These are phyloP conservation scores for Aplosporella prunicola DNA, from an alignment of 2,329 filamentous ascomycete species.

Conservation along the genomic window DNA sequence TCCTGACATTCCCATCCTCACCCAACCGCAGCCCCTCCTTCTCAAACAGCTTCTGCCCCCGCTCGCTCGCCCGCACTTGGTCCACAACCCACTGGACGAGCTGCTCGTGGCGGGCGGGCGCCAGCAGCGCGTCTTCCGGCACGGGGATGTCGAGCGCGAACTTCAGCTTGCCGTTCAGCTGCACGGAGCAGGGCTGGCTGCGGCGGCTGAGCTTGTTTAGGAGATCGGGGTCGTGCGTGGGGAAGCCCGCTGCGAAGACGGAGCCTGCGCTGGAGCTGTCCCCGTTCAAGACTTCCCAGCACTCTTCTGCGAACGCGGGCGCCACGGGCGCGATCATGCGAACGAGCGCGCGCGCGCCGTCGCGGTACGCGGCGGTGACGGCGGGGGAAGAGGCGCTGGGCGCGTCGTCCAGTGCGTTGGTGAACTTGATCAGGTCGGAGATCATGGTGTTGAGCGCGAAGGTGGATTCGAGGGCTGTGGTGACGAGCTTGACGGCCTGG, in stretches of 20 bases:
- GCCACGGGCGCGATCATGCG: constrained; percentile 70
- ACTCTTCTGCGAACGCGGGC: constrained; percentile 73
- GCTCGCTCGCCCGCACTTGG: constrained; percentile 51
- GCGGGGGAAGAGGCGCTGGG: constrained; percentile 29
- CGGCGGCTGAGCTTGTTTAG: constrained; percentile 43
- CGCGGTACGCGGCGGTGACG: constrained; percentile 30
- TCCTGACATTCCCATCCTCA: constrained; percentile 42
- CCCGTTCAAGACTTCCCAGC: constrained; percentile 54
- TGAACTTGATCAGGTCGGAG: constrained; percentile 73
- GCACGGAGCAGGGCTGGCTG: constrained; percentile 54
- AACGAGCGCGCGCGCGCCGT: constrained; percentile 43
- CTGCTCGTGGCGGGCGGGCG: constrained; percentile 24
- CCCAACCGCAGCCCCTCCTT: constrained; percentile 39
- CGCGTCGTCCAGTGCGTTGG: constrained; percentile 46
- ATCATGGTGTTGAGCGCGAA: constrained; percentile 76
- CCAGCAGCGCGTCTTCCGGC: background rate
- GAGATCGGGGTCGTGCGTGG: constrained; percentile 40
- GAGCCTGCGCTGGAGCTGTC: constrained; percentile 20
- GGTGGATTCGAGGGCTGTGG: constrained; percentile 57
- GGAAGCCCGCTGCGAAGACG: constrained; percentile 48
- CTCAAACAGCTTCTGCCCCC: constrained; percentile 50
- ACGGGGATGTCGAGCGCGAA: constrained; percentile 41
- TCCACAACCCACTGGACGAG: constrained; percentile 53
- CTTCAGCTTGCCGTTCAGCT: constrained; percentile 70
- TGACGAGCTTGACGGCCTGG: constrained; percentile 56